These are phyloP conservation scores for Nasturtium officinale DNA, from an alignment of 345 rosid genomes.

Conservation along the genomic window DNA sequence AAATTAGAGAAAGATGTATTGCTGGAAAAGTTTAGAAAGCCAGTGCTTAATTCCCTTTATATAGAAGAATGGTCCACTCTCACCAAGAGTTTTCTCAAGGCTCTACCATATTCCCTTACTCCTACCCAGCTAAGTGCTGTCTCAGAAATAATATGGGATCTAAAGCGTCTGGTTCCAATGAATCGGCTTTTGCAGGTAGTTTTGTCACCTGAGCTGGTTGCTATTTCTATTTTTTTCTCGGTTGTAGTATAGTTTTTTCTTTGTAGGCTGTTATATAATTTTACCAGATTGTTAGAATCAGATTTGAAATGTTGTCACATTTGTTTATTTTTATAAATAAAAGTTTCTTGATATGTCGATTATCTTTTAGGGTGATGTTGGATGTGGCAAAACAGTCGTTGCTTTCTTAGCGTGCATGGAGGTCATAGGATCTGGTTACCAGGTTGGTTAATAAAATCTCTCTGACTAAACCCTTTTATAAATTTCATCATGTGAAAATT, in stretches of 20 bases:
- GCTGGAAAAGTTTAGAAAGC: constrained; percentile 76
- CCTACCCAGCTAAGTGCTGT: constrained; percentile 84
- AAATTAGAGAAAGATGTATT: constrained; percentile 71
- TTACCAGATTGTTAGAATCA: background rate
- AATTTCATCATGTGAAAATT: background rate
- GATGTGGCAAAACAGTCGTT: constrained; percentile 95
- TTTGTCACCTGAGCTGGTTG: constrained; percentile 10
- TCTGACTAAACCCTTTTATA: background rate
- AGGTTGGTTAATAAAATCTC: constrained; percentile 56
- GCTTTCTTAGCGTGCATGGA: constrained; percentile 98
- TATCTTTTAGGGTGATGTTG: constrained; percentile 84
- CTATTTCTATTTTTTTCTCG: background rate
- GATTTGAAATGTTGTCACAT: constrained; percentile 6
- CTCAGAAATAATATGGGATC: constrained; percentile 96
- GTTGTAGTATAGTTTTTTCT: background rate
- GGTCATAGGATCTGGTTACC: constrained; percentile 89
- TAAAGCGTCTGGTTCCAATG: constrained; percentile 87
- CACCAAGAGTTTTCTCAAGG: constrained; percentile 67
- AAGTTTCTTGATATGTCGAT: constrained; percentile 14
- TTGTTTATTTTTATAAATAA: constrained; percentile 11
- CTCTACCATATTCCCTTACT: constrained; percentile 91
- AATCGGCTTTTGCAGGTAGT: constrained; percentile 93
- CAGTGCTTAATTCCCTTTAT: constrained; percentile 57
- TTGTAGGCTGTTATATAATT: background rate
- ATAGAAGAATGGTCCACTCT: constrained; percentile 79